Evolutionary conservation across 345 rosid genomes (phyloP), one percentile per base, ranked within the genome.

Genomic region (Iberis pinnata): DNA sequence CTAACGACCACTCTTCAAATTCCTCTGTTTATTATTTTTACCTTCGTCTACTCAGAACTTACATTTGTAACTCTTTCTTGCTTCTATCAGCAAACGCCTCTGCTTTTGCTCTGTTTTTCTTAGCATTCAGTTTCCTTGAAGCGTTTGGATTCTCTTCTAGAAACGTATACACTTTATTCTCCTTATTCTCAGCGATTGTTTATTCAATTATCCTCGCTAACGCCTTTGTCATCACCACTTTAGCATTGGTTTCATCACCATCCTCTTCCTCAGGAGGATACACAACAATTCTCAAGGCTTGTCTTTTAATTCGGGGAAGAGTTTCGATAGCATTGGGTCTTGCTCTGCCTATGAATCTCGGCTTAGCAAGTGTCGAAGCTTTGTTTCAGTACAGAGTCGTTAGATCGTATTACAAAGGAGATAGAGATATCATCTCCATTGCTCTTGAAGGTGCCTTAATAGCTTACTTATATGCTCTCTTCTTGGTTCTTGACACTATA

Each of bases 1-100:
- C 78, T 71, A 47, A 68, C 76, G 13, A 75, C 61, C 43, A 71
- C 70, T 49, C 81, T 48, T 2, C 2, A 64, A 25, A 0, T 56
- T 3, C 71, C 75, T 60, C 61, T 69, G 53, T 77, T 64, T 49
- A 6, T 11, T 71, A 83, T 64, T 49, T 4, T 11, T 71, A 83
- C 65, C n/a, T 57, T 5, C 86, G 77, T 18, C 77, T 92, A 24
- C 64, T 92, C 7, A 13, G 29, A 12, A 71, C 95, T 15, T 71
- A 63, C 35, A 2, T 78, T 13, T 78, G 79, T 27, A 83, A 80
- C 56, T 66, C 73, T 1, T 50, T 81, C 58, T 50, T 81, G 38
- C 70, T 88, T 60, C 20, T 87, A 63, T 83, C 86, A 0, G 90
- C 93, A 10, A 92, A 83, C 44, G 81, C 96, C 5, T 80, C 88